Conservation (phyloP, 345 rosid species). For the Sonneratia alba region DNA sequence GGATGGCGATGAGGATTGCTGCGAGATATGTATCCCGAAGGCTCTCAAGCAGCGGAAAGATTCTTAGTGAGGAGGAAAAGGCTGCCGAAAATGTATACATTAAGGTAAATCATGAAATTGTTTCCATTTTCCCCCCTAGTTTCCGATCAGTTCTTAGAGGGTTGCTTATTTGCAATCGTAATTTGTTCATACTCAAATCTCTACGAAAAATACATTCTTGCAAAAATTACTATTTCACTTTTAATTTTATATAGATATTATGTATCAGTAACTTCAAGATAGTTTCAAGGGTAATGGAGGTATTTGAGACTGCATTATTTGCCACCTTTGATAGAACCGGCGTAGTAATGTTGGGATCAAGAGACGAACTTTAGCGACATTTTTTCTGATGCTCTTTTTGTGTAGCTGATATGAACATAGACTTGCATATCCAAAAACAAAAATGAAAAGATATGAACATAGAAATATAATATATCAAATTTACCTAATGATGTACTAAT, state of each 20-base stretch:
- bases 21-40: slow-evolving; percentile 45
- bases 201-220: not conserved
- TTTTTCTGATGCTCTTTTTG: not conserved
- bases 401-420: not conserved
- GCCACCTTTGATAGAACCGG: not conserved
- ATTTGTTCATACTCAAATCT: not conserved
- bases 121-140: not conserved
- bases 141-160: not conserved
- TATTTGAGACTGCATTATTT: not conserved
- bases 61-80: slow-evolving; percentile 83
- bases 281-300: not conserved
- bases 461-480: not conserved
- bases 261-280: too few relatives aligned
- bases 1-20: slow-evolving; percentile 56
- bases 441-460: too few relatives aligned
- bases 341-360: not conserved
- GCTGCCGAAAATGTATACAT: slow-evolving; percentile 91
- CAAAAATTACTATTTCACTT: not conserved
- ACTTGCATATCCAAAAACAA: too few relatives aligned
- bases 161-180: not conserved
- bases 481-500: not conserved
- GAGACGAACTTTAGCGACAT: not conserved
- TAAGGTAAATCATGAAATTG: slow-evolving; percentile 33
- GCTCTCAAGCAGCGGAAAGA: slow-evolving; percentile 65
- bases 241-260: too few relatives aligned